phyloP scores from a whole-genome alignment of 2,329 filamentous ascomycete genomes.

The Penicillium sp. region DNA sequence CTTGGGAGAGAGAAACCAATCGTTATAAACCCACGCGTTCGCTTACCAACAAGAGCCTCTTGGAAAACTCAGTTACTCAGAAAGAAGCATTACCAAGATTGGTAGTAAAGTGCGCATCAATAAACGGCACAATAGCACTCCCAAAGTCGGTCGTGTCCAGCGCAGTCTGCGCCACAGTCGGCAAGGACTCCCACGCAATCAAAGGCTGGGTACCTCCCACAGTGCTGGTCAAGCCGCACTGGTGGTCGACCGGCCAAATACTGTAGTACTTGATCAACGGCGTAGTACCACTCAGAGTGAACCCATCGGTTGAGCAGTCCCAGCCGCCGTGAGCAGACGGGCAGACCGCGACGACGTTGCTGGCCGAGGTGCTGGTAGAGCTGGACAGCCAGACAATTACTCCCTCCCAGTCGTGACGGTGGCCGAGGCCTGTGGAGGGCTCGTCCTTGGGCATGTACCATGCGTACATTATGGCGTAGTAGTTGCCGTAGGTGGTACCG shows the following conservation, averaged over 20 bases:
- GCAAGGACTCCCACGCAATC: slow-evolving; percentile 55
- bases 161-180: slow-evolving; percentile 44
- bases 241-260: slow-evolving; percentile 53
- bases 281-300: slow-evolving; percentile 45
- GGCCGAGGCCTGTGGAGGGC: slow-evolving; percentile 49
- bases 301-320: slow-evolving; percentile 46
- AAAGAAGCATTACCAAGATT: slow-evolving; percentile 47
- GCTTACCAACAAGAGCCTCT: background rate
- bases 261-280: slow-evolving; percentile 54
- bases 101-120: slow-evolving; percentile 48
- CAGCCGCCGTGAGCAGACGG: slow-evolving; percentile 56
- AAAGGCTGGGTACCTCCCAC: slow-evolving; percentile 50
- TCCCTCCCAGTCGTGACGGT: slow-evolving; percentile 61
- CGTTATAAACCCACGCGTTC: no score
- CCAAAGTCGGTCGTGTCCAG: slow-evolving; percentile 52
- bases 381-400: slow-evolving; percentile 55
- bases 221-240: slow-evolving; percentile 44
- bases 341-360: slow-evolving; percentile 52
- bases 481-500: slow-evolving; percentile 41
- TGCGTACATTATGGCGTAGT: slow-evolving; percentile 55
- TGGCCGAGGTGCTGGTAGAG: slow-evolving; percentile 37
- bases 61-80: slow-evolving; percentile 12
- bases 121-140: slow-evolving; percentile 51
- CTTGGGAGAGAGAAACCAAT: no score
- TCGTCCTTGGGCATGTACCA: slow-evolving; percentile 57